These are phyloP conservation scores for Cenococcum geophilum DNA, from an alignment of 495 filamentous ascomycete genomes.

Conservation along the genomic window DNA sequence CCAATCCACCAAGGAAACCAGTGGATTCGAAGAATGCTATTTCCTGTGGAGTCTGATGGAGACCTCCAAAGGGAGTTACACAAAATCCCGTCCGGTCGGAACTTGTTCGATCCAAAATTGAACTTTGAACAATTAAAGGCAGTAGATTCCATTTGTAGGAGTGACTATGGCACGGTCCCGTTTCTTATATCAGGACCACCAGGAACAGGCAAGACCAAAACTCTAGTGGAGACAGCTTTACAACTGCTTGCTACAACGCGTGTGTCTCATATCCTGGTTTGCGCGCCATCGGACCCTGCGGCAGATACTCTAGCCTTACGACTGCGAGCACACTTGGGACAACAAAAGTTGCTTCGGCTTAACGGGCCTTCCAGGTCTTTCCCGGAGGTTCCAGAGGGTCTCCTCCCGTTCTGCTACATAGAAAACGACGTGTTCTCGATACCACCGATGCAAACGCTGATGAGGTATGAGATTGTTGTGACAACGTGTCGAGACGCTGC, in stretches of 20 bases:
- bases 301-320: slow-evolving; percentile 49
- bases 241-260: slow-evolving; percentile 30
- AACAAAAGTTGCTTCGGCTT: slow-evolving; percentile 44
- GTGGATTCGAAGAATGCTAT: slow-evolving; percentile 49
- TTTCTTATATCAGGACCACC: slow-evolving; percentile 51
- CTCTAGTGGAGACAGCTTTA: slow-evolving; percentile 46
- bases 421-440: slow-evolving; percentile 44
- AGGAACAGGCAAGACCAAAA: slow-evolving; percentile 53
- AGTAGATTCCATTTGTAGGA: slow-evolving; percentile 42
- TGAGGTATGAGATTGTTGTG: slow-evolving; percentile 47
- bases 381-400: slow-evolving; percentile 43
- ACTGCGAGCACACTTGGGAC: slow-evolving; percentile 40
- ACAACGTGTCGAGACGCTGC: slow-evolving; percentile 48
- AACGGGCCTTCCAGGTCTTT: slow-evolving; percentile 46
- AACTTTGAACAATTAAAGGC: slow-evolving; percentile 50
- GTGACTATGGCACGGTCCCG: slow-evolving; percentile 46
- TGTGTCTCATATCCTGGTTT: slow-evolving; percentile 45
- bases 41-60: slow-evolving; percentile 42
- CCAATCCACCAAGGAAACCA: neutral
- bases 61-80: slow-evolving; percentile 40
- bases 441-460: slow-evolving; percentile 46
- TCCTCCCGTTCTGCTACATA: slow-evolving; percentile 48
- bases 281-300: slow-evolving; percentile 52
- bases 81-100: slow-evolving; percentile 30
- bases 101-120: slow-evolving; percentile 41